Percentiles rank a stretch among this genome's conserved stretches.
Evolutionary conservation across 805 yeast species (phyloP).

Genomic region (Ogataea parapolymorpha): DNA sequence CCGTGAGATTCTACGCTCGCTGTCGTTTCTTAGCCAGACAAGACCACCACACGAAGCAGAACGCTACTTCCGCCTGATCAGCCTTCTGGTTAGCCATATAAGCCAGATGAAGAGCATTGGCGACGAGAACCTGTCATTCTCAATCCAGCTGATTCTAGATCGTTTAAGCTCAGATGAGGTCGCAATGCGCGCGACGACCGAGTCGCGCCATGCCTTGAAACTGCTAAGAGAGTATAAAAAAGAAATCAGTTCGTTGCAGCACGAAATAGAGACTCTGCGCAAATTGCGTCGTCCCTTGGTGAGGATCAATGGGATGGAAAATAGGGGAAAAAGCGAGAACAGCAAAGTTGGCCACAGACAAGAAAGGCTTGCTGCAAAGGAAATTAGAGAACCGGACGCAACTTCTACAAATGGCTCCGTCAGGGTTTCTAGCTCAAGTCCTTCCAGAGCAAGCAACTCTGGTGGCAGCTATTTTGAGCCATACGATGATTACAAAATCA

Average conservation of each 20-base stretch:
- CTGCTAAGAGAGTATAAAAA: constrained; percentile 12
- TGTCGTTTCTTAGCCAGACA: constrained; percentile 11
- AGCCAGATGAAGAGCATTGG: constrained; percentile 5
- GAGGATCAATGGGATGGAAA: not conserved
- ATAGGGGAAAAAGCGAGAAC: not conserved
- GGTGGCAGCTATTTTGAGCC: constrained; percentile 18
- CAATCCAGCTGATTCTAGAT: constrained; percentile 18
- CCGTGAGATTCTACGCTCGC: constrained; percentile 9
- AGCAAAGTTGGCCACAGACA: too few relatives aligned
- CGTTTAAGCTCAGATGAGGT: constrained; percentile 27
- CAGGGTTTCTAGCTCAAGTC: too few relatives aligned
- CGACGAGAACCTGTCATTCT: constrained; percentile 14
- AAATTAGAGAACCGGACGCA: too few relatives aligned
- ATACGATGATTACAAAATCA: constrained; percentile 22
- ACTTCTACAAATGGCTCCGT: too few relatives aligned
- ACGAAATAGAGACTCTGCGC: constrained; percentile 21
- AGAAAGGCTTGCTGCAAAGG: too few relatives aligned
- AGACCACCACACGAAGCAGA: constrained; percentile 7
- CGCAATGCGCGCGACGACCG: constrained; percentile 63
- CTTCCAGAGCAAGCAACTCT: not conserved
- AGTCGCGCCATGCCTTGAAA: constrained; percentile 50
- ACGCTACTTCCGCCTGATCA: constrained; percentile 10
- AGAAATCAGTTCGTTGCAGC: constrained; percentile 18
- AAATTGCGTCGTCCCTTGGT: not conserved
- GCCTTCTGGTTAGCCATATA: constrained; percentile 14